Evolutionary conservation across 495 filamentous ascomycete genomes (phyloP).

Genomic region (Neurospora sp.): DNA sequence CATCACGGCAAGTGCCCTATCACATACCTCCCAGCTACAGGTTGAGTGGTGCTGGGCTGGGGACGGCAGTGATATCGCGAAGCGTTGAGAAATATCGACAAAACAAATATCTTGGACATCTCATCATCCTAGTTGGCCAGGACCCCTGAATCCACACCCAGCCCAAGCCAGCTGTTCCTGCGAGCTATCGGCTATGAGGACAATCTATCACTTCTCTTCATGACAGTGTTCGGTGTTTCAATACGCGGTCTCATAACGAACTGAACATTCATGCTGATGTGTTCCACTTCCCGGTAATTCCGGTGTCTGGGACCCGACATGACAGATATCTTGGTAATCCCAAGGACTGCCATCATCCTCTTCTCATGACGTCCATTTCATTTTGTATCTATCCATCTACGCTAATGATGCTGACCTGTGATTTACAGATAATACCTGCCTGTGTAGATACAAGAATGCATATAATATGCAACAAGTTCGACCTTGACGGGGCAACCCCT

Average conservation of each 20-base stretch:
- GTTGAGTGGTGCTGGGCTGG: background rate
- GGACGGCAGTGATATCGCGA: background rate
- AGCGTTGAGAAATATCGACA: background rate
- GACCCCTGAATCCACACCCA: background rate
- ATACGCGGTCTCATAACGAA: background rate
- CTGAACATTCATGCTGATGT: background rate
- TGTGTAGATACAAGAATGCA: background rate
- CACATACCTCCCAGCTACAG: background rate
- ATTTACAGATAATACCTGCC: background rate
- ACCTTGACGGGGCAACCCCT: background rate
- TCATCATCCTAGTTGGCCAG: background rate
- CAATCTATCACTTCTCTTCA: constrained; percentile 1
- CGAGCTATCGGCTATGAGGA: constrained; percentile 20
- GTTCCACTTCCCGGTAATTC: background rate
- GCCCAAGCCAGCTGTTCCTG: constrained; percentile 36
- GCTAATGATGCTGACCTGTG: background rate
- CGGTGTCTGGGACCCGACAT: background rate
- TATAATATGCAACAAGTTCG: background rate
- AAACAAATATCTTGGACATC: background rate
- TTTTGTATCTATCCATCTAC: background rate
- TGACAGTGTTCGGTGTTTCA: background rate
- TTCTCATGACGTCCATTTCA: background rate
- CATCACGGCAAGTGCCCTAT: background rate
- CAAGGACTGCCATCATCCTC: background rate
- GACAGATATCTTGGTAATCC: background rate